These are phyloP conservation scores for Chlorella sp. DNA, from an alignment of 139 green algal species.

Conservation along the genomic window DNA sequence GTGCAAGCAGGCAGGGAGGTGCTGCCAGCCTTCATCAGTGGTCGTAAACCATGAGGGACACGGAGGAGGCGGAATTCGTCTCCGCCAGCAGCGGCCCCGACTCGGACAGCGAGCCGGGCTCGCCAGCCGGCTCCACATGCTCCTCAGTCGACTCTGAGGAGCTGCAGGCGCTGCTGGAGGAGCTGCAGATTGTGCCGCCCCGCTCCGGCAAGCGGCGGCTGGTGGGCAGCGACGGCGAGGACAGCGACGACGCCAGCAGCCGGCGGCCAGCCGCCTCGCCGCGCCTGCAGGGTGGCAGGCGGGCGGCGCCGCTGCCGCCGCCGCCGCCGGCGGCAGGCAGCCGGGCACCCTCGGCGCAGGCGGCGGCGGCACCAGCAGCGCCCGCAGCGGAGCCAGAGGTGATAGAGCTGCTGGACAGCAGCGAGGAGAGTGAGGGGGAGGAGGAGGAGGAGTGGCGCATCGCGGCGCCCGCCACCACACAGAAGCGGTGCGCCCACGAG, in stretches of 20 bases:
- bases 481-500: conserved; percentile 1
- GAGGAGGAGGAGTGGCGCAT: not conserved
- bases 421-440: not conserved
- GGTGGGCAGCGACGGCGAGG: not conserved
- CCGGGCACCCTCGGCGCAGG: not conserved
- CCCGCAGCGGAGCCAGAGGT: not conserved
- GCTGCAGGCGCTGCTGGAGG: conserved; percentile 13
- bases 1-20: not conserved
- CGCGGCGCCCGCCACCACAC: not conserved
- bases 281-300: not conserved
- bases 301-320: not conserved
- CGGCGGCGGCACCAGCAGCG: not conserved
- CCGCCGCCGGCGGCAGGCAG: not conserved
- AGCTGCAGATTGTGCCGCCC: conserved; percentile 8
- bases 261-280: not conserved
- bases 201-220: not conserved
- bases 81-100: not conserved
- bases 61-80: not conserved
- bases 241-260: not conserved
- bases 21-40: not conserved
- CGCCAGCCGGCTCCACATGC: not conserved
- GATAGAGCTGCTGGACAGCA: conserved; percentile 33
- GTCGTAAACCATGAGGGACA: not conserved
- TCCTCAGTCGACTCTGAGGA: conserved; percentile 30
- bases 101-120: not conserved